Conservation (phyloP, 169 alveolate species). For the Neospora caninum region DNA sequence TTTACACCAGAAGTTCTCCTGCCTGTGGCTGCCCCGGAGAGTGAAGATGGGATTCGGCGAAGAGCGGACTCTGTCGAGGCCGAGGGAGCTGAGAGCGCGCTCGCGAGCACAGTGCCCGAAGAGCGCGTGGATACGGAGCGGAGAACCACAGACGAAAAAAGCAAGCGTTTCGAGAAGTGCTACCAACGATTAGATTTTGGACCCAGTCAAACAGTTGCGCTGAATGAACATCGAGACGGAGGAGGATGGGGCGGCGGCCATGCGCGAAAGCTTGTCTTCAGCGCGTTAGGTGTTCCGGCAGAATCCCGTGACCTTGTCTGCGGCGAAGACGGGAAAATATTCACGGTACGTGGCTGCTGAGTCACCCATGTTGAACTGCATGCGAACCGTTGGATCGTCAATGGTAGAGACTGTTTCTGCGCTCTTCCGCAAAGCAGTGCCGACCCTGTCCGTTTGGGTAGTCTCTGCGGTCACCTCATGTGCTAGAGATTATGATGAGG, state of each 20-base stretch:
- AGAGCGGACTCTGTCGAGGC: background rate
- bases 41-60: background rate
- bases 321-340: background rate
- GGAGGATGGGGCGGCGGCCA: slow-evolving; percentile 58
- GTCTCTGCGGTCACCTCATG: no score
- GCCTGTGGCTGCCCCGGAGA: background rate
- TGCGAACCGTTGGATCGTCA: background rate
- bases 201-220: background rate
- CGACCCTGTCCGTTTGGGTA: background rate
- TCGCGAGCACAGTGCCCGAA: background rate
- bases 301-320: background rate
- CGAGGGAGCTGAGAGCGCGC: background rate
- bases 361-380: background rate
- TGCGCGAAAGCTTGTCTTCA: slow-evolving; percentile 36
- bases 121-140: background rate
- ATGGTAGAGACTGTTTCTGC: background rate
- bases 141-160: background rate
- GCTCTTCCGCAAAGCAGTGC: background rate
- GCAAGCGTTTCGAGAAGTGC: background rate
- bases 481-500: no score
- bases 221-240: slow-evolving; percentile 49
- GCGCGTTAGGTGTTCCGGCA: background rate
- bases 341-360: no score
- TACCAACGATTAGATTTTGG: background rate
- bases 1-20: background rate